A percentile compares a stretch with the other conserved stretches of the same genome.
phyloP scores from a whole-genome alignment of 495 filamentous ascomycete species.

The Podospora conica region DNA sequence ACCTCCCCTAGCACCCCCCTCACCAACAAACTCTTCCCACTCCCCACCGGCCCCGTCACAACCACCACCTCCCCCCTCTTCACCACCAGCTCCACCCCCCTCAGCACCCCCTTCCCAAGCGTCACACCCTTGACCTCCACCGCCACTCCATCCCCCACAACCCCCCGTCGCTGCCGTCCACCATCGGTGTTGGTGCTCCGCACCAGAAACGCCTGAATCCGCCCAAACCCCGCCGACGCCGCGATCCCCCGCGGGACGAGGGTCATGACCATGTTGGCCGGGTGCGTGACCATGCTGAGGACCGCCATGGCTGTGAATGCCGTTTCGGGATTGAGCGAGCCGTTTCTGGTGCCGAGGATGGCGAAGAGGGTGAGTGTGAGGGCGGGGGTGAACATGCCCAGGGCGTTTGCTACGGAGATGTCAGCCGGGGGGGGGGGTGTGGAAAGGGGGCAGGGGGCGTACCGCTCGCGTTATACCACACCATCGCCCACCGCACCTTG shows the following conservation, averaged over 20 bases:
- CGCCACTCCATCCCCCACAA: neutral
- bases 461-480: conserved; percentile 41
- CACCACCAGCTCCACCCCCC: conserved; percentile 11
- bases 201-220: conserved; percentile 27
- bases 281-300: conserved; percentile 32
- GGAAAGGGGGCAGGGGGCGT: conserved; percentile 6
- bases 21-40: conserved; percentile 52
- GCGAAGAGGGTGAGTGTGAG: conserved; percentile 36
- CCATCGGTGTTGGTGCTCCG: neutral
- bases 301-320: conserved; percentile 37
- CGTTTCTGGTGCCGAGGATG: conserved; percentile 13
- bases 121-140: neutral
- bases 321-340: conserved; percentile 26
- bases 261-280: conserved; percentile 41
- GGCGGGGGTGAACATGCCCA: conserved; percentile 39
- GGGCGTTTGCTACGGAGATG: conserved; percentile 26
- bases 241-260: conserved; percentile 30
- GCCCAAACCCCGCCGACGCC: conserved; percentile 28
- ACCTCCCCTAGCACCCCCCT: conserved; percentile 50
- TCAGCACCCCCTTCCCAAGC: conserved; percentile 7
- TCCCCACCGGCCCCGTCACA: conserved; percentile 43
- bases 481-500: conserved; percentile 42
- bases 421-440: neutral
- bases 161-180: neutral
- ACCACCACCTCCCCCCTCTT: conserved; percentile 7